Evolutionary conservation across 805 yeast species (phyloP), one percentile per base, ranked within the genome.

Genomic region (Saccharomycopsis olivae): DNA sequence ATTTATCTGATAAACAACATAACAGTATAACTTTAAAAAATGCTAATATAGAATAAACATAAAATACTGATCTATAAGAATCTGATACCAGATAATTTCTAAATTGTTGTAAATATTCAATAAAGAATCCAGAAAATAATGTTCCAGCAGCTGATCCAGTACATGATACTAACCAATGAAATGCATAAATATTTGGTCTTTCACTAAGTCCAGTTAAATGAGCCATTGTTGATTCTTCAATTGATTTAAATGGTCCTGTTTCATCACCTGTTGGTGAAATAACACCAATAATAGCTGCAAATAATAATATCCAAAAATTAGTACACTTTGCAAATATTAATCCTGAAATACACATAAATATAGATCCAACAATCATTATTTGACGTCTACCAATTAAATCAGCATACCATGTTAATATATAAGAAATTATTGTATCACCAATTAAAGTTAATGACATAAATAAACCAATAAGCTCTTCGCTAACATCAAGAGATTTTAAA

Each of bases 251-350:
- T 0, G 95, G 95, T 0, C 95, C 95, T 0, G 88, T 84, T 53
- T 86, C 95, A 52, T 79, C 87, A 18, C 95, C 94, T 21, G 85
- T 75, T 2, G 95, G 92, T 2, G 94, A 82, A 5, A 86, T 81
- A 14, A 86, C 95, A 1, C 95, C 95, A 23, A 83, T 43, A 2
- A 83, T 70, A 2, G 95, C 92, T 6, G 92, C 92, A 2, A 66
- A 18, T 16, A 86, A 59, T 29, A 86, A 61, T 1, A 79, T 47
- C 47, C 59, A 53, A 54, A 65, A 84, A 48, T 71, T 71, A 4
- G 21, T 10, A 25, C 71, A 64, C 44, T 60, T 58, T n/a, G 78
- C 71, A 55, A 86, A 86, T 1, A 71, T 67, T 1, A 71, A 36
- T 1, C 95, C 94, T 15, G 92, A 69, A 0, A 62, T 47, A 3